phyloP scores from a whole-genome alignment of 768 basidiomycete genomes.

The Mycena latifolia region DNA sequence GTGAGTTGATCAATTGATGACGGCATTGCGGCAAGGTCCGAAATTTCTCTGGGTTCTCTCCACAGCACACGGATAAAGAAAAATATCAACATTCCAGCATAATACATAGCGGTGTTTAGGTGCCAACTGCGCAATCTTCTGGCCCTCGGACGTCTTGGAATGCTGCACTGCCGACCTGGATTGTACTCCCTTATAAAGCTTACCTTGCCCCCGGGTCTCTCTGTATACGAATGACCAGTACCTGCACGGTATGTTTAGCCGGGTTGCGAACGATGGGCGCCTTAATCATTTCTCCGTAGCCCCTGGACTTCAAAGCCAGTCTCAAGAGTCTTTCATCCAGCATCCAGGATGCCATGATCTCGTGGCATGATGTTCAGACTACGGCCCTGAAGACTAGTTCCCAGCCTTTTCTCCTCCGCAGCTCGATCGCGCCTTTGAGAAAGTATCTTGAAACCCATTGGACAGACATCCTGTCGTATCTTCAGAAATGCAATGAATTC shows the following conservation, averaged over 20 bases:
- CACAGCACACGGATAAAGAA: too few relatives aligned
- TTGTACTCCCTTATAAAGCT: constrained; percentile 14
- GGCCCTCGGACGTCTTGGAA: neutral
- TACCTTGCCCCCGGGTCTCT: neutral
- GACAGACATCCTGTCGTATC: constrained; percentile 4
- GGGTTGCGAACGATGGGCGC: neutral
- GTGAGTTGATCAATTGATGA: too few relatives aligned
- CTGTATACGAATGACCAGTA: constrained; percentile 17
- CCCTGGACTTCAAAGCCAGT: constrained; percentile 15
- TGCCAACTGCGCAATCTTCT: neutral
- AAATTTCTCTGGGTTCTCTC: too few relatives aligned
- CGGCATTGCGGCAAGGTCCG: too few relatives aligned
- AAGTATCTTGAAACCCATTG: constrained; percentile 18
- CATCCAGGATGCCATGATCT: constrained; percentile 19
- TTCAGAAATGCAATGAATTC: constrained; percentile 21
- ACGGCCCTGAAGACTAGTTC: neutral
- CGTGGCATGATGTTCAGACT: constrained; percentile 11
- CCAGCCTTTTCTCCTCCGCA: neutral
- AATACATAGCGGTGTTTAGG: too few relatives aligned
- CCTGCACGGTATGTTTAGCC: neutral
- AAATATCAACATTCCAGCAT: too few relatives aligned
- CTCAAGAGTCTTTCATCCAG: constrained; percentile 12
- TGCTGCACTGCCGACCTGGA: neutral
- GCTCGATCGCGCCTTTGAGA: neutral
- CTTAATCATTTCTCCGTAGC: neutral